Conservation (phyloP, 352 stramenopile species). For the Thalassiosira allenii region DNA sequence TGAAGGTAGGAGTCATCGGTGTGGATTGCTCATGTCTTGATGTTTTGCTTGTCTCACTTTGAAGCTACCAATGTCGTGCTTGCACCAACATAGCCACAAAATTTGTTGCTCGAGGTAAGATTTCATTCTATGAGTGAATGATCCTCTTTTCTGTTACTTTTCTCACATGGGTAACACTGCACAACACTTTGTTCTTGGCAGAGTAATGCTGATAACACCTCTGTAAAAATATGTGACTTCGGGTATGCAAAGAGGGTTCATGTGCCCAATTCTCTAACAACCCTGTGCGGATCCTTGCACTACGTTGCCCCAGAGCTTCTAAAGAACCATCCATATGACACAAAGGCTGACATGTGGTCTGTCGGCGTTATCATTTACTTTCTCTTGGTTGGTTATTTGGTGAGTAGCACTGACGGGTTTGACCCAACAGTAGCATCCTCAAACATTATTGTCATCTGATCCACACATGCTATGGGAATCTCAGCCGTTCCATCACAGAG, state of each 20-base stretch:
- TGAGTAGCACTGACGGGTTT: too few species aligned
- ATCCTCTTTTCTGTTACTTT: too few species aligned
- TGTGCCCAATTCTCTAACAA: slow-evolving; percentile 92
- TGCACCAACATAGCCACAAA: too few species aligned
- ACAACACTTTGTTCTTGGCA: too few species aligned
- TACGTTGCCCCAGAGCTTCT: slow-evolving; percentile 96
- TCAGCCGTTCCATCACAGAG: slow-evolving; percentile 65
- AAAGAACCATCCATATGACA: slow-evolving; percentile 84
- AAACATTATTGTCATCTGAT: too few species aligned
- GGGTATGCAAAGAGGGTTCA: slow-evolving; percentile 90
- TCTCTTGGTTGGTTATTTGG: slow-evolving; percentile 87
- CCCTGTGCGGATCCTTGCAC: slow-evolving; percentile 93
- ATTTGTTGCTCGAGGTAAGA: slow-evolving; percentile 94
- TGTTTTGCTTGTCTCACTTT: too few species aligned
- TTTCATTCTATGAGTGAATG: too few species aligned
- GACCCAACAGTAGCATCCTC: too few species aligned
- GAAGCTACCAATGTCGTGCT: too few species aligned
- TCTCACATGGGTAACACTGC: too few species aligned
- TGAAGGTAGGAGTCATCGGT: slow-evolving; percentile 85
- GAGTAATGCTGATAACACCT: slow-evolving; percentile 87
- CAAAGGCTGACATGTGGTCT: slow-evolving; percentile 89
- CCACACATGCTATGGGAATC: too few species aligned
- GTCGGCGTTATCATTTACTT: slow-evolving; percentile 93
- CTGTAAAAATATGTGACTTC: slow-evolving; percentile 93
- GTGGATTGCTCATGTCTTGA: too few species aligned